Percentiles rank a stretch among this genome's conserved stretches.
Evolutionary conservation across 495 filamentous ascomycete species (phyloP).

Genomic region (Trichocladium uniseriatum): DNA sequence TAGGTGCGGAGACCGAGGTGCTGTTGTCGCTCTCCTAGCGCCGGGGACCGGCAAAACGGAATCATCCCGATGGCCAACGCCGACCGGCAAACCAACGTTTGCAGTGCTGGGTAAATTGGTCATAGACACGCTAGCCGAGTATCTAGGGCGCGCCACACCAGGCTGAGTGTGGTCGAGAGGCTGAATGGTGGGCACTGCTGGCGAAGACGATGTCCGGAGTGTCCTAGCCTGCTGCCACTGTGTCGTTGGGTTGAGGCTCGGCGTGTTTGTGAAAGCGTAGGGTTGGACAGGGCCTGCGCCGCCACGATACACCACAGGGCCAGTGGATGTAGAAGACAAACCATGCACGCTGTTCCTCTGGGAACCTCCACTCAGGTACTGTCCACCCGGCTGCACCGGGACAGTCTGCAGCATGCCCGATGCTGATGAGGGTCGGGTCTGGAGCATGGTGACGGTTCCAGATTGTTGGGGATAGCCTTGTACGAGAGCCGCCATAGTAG

Average conservation of each 20-base stretch:
- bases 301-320: conserved; percentile 57
- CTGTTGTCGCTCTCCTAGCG: conserved; percentile 17
- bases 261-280: conserved; percentile 76
- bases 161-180: conserved; percentile 36
- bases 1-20: conserved; percentile 24
- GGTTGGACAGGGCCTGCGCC: conserved; percentile 65
- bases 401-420: conserved; percentile 53
- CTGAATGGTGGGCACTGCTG: conserved; percentile 48
- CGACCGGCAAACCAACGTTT: conserved; percentile 8
- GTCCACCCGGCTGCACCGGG: conserved; percentile 46
- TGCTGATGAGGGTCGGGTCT: conserved; percentile 63
- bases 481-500: conserved; percentile 80
- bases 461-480: conserved; percentile 81
- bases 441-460: conserved; percentile 71
- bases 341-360: conserved; percentile 57
- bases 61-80: conserved; percentile 26
- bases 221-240: conserved; percentile 59
- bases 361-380: conserved; percentile 44
- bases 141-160: conserved; percentile 42
- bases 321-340: conserved; percentile 36
- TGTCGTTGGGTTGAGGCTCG: conserved; percentile 49
- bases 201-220: conserved; percentile 59
- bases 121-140: conserved; percentile 53
- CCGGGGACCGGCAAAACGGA: conserved; percentile 19
- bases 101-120: conserved; percentile 29